phyloP scores from a whole-genome alignment of 805 yeast genomes.

The Yueomyces sp. region DNA sequence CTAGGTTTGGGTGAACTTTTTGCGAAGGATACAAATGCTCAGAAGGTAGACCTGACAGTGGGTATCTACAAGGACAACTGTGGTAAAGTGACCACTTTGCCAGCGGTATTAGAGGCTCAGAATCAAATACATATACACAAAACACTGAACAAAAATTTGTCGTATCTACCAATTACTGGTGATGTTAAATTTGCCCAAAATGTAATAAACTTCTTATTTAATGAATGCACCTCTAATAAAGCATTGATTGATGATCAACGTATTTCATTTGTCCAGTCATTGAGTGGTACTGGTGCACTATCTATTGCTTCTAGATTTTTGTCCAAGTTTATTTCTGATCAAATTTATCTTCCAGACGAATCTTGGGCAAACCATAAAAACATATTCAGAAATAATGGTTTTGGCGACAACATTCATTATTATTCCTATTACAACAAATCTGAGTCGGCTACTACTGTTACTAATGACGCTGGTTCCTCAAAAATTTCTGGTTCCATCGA shows the following conservation, averaged over 20 bases:
- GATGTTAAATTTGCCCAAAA: constrained; percentile 48
- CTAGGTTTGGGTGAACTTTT: constrained; percentile 66
- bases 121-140: constrained; percentile 27
- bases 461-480: constrained; percentile 30
- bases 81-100: constrained; percentile 39
- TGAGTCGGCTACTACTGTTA: constrained; percentile 6
- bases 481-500: constrained; percentile 32
- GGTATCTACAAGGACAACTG: constrained; percentile 76
- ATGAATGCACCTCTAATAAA: constrained; percentile 42
- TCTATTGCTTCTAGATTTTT: constrained; percentile 75
- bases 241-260: constrained; percentile 45
- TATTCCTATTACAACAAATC: constrained; percentile 48
- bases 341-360: constrained; percentile 66
- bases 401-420: constrained; percentile 32
- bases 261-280: constrained; percentile 74
- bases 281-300: constrained; percentile 92
- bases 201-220: constrained; percentile 61
- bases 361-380: constrained; percentile 92
- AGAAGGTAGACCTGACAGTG: constrained; percentile 37
- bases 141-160: constrained; percentile 50
- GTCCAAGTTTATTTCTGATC: constrained; percentile 29
- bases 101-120: constrained; percentile 20
- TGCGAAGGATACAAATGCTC: constrained; percentile 46
- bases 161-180: constrained; percentile 58
- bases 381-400: constrained; percentile 63